These are phyloP conservation scores for Malassezia yamatoensis DNA, from an alignment of 1,284 basidiomycete species.

Conservation along the genomic window DNA sequence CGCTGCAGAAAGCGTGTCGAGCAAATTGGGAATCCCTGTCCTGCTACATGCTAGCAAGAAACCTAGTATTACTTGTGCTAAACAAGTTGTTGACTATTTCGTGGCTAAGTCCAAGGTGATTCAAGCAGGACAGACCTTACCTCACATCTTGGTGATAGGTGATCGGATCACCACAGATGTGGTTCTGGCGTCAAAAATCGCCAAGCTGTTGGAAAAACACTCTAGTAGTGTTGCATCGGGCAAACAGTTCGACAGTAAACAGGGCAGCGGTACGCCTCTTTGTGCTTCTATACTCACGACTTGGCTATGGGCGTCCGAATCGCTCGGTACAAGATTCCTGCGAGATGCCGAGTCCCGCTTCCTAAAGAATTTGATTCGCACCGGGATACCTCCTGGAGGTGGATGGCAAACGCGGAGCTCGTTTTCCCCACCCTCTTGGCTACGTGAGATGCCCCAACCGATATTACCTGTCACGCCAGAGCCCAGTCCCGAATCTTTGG, in stretches of 20 bases:
- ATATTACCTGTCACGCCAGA: neutral
- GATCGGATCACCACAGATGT: constrained; percentile 86
- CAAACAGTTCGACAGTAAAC: no score
- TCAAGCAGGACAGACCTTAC: constrained; percentile 10
- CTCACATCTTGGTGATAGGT: constrained; percentile 53
- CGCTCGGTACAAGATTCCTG: constrained; percentile 39
- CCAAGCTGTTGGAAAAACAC: neutral
- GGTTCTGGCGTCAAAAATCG: constrained; percentile 65
- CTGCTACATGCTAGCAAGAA: constrained; percentile 67
- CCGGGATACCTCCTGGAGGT: constrained; percentile 25
- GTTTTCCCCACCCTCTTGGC: neutral
- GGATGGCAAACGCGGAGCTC: constrained; percentile 6
- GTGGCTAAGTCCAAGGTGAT: constrained; percentile 31
- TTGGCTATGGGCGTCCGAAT: constrained; percentile 39
- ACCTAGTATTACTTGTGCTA: constrained; percentile 60
- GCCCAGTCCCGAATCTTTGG: neutral
- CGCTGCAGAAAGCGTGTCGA: constrained; percentile 76
- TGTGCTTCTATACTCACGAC: constrained; percentile 47
- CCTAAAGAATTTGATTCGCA: constrained; percentile 19
- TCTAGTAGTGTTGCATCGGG: no score
- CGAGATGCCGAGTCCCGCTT: constrained; percentile 31
- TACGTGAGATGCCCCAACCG: neutral
- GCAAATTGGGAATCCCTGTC: constrained; percentile 69
- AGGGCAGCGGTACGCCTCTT: constrained; percentile 1
- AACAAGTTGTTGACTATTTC: constrained; percentile 59